A percentile compares a stretch with the other conserved stretches of the same genome.
These are phyloP conservation scores for Entomortierella chlamydospora DNA, from an alignment of 192 early-diverging fungal genomes.

Conservation along the genomic window DNA sequence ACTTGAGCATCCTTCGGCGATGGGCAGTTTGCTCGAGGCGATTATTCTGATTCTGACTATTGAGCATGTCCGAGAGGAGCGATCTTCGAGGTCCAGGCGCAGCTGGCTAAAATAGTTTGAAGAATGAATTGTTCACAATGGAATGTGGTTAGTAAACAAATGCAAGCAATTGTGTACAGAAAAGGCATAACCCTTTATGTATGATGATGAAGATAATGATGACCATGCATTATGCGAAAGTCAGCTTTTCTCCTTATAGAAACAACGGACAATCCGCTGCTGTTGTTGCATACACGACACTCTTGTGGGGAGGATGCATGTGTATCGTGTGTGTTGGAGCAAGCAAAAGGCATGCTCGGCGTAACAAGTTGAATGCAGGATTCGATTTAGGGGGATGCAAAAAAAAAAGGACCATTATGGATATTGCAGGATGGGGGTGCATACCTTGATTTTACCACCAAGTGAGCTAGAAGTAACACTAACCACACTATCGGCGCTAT, in stretches of 20 bases:
- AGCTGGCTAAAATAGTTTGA: slow-evolving; percentile 5
- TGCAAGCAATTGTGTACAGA: neutral
- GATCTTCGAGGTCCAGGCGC: slow-evolving; percentile 39
- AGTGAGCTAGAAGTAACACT: slow-evolving; percentile 33
- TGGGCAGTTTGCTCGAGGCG: slow-evolving; percentile 46
- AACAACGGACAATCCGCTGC: neutral
- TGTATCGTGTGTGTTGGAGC: neutral
- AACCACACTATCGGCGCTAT: slow-evolving; percentile 21
- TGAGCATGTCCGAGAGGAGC: slow-evolving; percentile 46
- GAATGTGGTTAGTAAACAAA: slow-evolving; percentile 13
- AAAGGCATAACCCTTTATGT: neutral
- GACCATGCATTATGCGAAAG: slow-evolving; percentile 14
- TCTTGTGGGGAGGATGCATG: neutral
- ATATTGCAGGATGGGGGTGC: neutral
- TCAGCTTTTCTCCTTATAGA: neutral
- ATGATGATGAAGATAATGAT: neutral
- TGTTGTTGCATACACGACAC: too few species aligned
- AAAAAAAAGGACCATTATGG: neutral
- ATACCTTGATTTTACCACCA: slow-evolving; percentile 50
- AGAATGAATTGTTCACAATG: neutral
- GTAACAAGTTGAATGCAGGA: neutral
- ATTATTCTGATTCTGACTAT: slow-evolving; percentile 32
- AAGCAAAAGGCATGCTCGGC: neutral
- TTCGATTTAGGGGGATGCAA: neutral
- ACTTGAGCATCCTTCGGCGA: slow-evolving; percentile 49